Evolutionary conservation across 257 asterid species (phyloP), one percentile per base, ranked within the genome.

Genomic region (Solanum pennellii): DNA sequence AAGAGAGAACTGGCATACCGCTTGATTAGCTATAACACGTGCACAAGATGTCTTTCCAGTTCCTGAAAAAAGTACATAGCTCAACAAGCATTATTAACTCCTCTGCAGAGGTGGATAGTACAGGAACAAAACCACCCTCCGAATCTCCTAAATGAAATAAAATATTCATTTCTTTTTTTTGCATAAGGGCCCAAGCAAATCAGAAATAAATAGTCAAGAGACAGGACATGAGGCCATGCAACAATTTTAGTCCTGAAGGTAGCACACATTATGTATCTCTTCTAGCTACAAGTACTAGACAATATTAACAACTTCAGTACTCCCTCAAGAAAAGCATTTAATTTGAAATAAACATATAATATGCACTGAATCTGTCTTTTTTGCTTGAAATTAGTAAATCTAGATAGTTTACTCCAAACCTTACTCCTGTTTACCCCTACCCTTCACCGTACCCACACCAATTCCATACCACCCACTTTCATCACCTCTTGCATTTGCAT

Each of bases 31-130:
- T 87, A 97, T 97, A 84, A 95, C 99, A 69, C 99, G 99, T 89
- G 99, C 99, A 92, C 96, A 94, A 85, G 99, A 97, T 71, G 99
- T 97, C 91, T 97, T 97, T 86, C 99, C 99, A 5, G 98, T 97
- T 89, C 99, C 99, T 95, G 93, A 91, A 91, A 92, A 88, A 91
- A 89, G 91, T 87, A 47, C 89, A 88, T n/a, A 47, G 69, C 20
- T 82, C 45, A 82, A 82, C 45, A 31, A 9, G 31, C 69, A 49
- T 82, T 82, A 82, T 82, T 5, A 82, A 82, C 85, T 29, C 85
- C 85, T 20, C 27, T 0, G 29, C 44, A 49, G 45, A 82, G 29
- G 12, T 49, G 85, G 69, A 82, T 82, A 82, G 18, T 15, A 33
- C 69, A 82, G 21, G 69, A 82, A 31, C 2, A 49, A 42, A 31